Evolutionary conservation across 805 yeast genomes (phyloP), one percentile per base, ranked within the genome.

Genomic region (Candida schatavii): DNA sequence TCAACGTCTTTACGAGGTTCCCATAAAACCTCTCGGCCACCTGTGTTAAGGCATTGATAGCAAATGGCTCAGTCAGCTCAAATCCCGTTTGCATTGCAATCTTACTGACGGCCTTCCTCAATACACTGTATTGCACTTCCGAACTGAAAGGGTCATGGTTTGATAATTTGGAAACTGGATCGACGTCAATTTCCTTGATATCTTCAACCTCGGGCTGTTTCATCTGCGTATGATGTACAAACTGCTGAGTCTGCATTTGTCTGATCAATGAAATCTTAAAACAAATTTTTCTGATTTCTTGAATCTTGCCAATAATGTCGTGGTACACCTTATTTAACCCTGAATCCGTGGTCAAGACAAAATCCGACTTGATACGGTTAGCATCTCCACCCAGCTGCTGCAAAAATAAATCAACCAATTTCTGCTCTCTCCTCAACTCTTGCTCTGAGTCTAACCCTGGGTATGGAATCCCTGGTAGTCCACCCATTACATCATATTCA

Each of bases 31-130:
- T 83, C 37, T 87, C 91, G 0, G 97, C 91, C 25, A 93, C 62
- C 49, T 88, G 95, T 0, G 97, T 79, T 42, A 93, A 63, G 2
- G 88, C 77, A 46, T 86, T 84, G 20, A 87, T 74, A 4, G 97
- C 97, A 37, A 73, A 68, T 10, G 84, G 79, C 50, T 87, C 88
- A 0, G 95, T 77, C 0, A 85, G 69, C 64, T 93, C 98, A 66
- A 87, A 93, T 0, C 99, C 99, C 33, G 84, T 81, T 31, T 88
- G 83, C 98, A 93, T 91, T 1, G 87, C 80, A 15, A 93, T 66
- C 46, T 88, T 88, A 15, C 90, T 77, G 0, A 87, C 78, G 31
- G 83, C 77, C 50, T 85, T 80, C 48, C 79, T 74, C 66, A 93
- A 64, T 0, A 86, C 79, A 1, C 80, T 70, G 51, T 74, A 78